Conservation (phyloP, 768 basidiomycete genomes). For the Rhodocollybia butyracea region DNA sequence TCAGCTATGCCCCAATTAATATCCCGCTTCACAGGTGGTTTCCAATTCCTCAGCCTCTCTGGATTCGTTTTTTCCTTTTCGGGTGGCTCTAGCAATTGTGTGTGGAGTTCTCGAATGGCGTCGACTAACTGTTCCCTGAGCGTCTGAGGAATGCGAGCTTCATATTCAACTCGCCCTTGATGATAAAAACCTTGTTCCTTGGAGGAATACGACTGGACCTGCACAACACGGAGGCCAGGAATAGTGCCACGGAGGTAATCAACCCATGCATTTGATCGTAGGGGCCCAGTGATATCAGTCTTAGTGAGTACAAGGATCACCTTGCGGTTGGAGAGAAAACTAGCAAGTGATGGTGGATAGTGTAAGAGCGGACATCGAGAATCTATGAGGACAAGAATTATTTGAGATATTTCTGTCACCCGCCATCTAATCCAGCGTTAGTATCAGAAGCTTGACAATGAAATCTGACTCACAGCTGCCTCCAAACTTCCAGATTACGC, state of each 20-base stretch:
- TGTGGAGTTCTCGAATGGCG: conserved; percentile 64
- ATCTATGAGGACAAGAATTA: conserved; percentile 85
- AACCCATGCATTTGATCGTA: conserved; percentile 63
- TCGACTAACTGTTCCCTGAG: conserved; percentile 64
- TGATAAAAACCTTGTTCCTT: conserved; percentile 36
- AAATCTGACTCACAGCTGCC: conserved; percentile 68
- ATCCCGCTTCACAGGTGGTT: conserved; percentile 53
- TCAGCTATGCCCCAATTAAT: conserved; percentile 76
- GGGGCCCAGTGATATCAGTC: conserved; percentile 77
- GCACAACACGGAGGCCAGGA: conserved; percentile 59
- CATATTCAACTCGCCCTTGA: conserved; percentile 47
- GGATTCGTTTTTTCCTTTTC: conserved; percentile 46
- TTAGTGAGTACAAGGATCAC: conserved; percentile 84
- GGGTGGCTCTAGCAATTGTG: conserved; percentile 67
- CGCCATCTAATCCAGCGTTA: conserved; percentile 65
- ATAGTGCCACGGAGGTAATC: conserved; percentile 50
- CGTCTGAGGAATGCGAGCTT: conserved; percentile 65
- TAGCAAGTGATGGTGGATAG: conserved; percentile 73
- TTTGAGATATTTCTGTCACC: conserved; percentile 87
- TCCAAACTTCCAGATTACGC: conserved; percentile 91
- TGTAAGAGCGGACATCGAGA: conserved; percentile 88
- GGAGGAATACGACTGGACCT: conserved; percentile 73
- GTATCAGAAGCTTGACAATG: conserved; percentile 7
- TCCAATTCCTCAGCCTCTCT: conserved; percentile 57
- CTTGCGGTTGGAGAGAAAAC: conserved; percentile 53